These are phyloP conservation scores for Trypanosoma cruzi DNA, from an alignment of 208 protist species.

Conservation along the genomic window DNA sequence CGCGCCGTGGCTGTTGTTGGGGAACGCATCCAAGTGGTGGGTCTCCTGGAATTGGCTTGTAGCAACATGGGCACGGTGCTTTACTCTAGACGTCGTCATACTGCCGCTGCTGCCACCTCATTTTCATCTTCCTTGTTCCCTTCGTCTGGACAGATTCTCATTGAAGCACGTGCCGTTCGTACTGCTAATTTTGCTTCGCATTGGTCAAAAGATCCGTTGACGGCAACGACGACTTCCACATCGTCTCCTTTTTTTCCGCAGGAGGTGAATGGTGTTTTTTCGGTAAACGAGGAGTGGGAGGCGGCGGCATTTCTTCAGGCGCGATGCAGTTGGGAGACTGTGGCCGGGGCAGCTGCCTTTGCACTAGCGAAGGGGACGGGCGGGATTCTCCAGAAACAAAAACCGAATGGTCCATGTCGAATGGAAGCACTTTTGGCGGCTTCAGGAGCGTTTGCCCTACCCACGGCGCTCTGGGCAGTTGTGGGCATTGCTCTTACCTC, in stretches of 20 bases:
- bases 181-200: conserved; percentile 29
- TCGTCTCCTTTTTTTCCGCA: neutral
- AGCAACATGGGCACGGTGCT: conserved; percentile 11
- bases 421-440: conserved; percentile 18
- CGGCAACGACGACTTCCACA: conserved; percentile 10
- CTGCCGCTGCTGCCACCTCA: neutral
- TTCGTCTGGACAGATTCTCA: conserved; percentile 10
- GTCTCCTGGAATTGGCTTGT: conserved; percentile 18
- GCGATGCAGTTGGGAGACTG: conserved; percentile 37
- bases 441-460: conserved; percentile 19
- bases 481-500: conserved; percentile 14
- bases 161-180: conserved; percentile 22
- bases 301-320: conserved; percentile 14
- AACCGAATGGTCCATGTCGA: neutral
- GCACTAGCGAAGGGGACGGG: conserved; percentile 14
- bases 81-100: conserved; percentile 3
- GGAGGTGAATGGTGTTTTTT: neutral
- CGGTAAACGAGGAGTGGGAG: conserved; percentile 14
- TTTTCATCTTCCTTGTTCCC: neutral
- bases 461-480: conserved; percentile 25
- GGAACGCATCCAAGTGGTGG: conserved; percentile 28
- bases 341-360: conserved; percentile 37
- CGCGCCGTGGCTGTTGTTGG: conserved; percentile 21
- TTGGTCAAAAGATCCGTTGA: conserved; percentile 36
- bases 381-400: neutral